Evolutionary conservation across 2,329 filamentous ascomycete species (phyloP).

Genomic region (Talaromyces amestolkiae): DNA sequence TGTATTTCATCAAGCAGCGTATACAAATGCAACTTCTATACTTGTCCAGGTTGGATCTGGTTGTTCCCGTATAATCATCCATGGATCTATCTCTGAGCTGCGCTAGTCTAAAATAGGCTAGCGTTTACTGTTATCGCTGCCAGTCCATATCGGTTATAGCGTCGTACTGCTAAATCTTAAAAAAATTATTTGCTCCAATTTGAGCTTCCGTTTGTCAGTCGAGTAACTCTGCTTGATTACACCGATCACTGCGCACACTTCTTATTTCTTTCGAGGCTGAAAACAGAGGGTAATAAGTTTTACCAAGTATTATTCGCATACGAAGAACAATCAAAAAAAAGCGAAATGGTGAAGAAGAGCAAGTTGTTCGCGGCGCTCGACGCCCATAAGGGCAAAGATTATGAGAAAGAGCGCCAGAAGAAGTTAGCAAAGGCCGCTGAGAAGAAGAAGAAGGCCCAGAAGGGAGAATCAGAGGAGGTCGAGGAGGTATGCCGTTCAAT

Average conservation of each 20-base stretch:
- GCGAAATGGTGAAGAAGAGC: conserved; percentile 52
- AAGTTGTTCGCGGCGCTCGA: conserved; percentile 61
- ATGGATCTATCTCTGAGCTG: neutral
- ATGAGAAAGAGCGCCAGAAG: conserved; percentile 73
- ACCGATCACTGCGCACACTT: neutral
- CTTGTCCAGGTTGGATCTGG: neutral
- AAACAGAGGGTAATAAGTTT: neutral
- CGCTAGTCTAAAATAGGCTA: neutral
- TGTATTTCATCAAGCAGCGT: neutral
- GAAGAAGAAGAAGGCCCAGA: conserved; percentile 43
- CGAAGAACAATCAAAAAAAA: neutral
- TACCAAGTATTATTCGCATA: too few species aligned
- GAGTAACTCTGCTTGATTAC: neutral
- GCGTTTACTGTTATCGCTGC: neutral
- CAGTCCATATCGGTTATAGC: conserved; percentile 20
- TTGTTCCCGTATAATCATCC: conserved; percentile 3
- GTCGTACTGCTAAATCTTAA: neutral
- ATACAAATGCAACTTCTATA: neutral
- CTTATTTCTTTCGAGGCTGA: neutral
- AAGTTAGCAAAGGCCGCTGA: conserved; percentile 57
- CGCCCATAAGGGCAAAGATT: conserved; percentile 61
- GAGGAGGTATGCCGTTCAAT: conserved; percentile 16
- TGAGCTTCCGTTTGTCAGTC: neutral
- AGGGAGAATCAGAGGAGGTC: conserved; percentile 19
- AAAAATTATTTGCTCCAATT: conserved; percentile 17